A percentile compares a stretch with the other conserved stretches of the same genome.
phyloP scores from a whole-genome alignment of 2,329 filamentous ascomycete genomes.

The Beauveria caledonica region DNA sequence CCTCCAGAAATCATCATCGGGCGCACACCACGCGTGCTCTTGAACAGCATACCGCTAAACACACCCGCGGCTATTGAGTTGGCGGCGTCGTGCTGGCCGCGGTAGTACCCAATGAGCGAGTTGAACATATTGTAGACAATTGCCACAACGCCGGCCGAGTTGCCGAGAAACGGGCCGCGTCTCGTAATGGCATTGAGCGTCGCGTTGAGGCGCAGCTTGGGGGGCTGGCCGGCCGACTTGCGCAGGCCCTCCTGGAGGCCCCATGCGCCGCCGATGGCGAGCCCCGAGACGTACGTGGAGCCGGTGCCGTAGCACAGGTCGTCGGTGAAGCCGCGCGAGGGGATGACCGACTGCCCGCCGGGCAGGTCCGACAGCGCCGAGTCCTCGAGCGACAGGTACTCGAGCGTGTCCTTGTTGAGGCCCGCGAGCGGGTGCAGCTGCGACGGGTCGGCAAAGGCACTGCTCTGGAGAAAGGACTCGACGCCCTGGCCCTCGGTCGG shows the following conservation, averaged over 20 bases:
- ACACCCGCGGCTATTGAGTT: slow-evolving; percentile 84
- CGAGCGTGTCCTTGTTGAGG: slow-evolving; percentile 83
- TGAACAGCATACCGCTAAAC: slow-evolving; percentile 89
- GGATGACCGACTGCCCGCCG: slow-evolving; percentile 77
- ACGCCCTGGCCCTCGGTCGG: slow-evolving; percentile 69
- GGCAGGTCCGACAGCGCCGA: slow-evolving; percentile 79
- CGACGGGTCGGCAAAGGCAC: slow-evolving; percentile 75
- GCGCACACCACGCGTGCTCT: slow-evolving; percentile 81
- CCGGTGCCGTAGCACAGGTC: slow-evolving; percentile 97
- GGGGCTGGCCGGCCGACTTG: slow-evolving; percentile 67
- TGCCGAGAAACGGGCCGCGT: slow-evolving; percentile 88
- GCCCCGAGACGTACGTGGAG: slow-evolving; percentile 82
- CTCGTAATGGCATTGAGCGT: slow-evolving; percentile 91
- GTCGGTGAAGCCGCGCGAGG: slow-evolving; percentile 94
- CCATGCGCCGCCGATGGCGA: slow-evolving; percentile 83
- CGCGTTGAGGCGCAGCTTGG: slow-evolving; percentile 87
- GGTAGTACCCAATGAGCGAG: slow-evolving; percentile 67
- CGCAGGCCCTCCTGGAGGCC: slow-evolving; percentile 83
- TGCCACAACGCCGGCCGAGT: slow-evolving; percentile 90
- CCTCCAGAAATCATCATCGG: slow-evolving; percentile 93
- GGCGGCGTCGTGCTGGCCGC: slow-evolving; percentile 80
- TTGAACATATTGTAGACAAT: slow-evolving; percentile 95
- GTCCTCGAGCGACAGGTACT: slow-evolving; percentile 93
- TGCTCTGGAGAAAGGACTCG: slow-evolving; percentile 73
- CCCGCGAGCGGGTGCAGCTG: slow-evolving; percentile 89